A percentile compares a stretch with the other conserved stretches of the same genome.
Evolutionary conservation across 2,329 filamentous ascomycete genomes (phyloP).

Genomic region (Colletotrichum eremochloae): DNA sequence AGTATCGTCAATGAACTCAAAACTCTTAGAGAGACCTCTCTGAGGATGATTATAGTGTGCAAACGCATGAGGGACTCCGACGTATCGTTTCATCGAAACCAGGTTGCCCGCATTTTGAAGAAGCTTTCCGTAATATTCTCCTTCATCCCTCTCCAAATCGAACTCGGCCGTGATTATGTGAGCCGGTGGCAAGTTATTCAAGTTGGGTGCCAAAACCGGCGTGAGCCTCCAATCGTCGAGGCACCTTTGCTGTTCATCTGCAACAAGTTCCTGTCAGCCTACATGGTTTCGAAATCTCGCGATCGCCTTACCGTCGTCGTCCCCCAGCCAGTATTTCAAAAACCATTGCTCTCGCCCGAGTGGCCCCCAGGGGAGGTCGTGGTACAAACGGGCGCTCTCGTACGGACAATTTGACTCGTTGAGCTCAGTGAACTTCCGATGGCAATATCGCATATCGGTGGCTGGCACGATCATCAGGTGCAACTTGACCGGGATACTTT

Average conservation of each 20-base stretch:
- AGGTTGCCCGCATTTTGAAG: constrained; percentile 45
- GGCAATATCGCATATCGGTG: constrained; percentile 51
- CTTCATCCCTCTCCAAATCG: constrained; percentile 53
- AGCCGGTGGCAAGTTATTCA: constrained; percentile 47
- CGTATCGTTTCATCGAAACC: constrained; percentile 48
- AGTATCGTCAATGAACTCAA: constrained; percentile 48
- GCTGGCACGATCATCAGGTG: constrained; percentile 51
- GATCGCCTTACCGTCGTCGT: constrained; percentile 44
- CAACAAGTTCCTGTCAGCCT: background rate
- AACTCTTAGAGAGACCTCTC: constrained; percentile 46
- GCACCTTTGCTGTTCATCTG: constrained; percentile 20
- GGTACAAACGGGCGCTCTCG: constrained; percentile 46
- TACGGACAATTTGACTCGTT: constrained; percentile 45
- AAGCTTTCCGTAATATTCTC: constrained; percentile 47
- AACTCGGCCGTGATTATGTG: constrained; percentile 53
- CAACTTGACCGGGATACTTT: constrained; percentile 47
- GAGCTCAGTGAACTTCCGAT: constrained; percentile 38
- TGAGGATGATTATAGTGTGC: constrained; percentile 48
- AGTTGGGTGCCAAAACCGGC: constrained; percentile 47
- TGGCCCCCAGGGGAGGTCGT: constrained; percentile 48
- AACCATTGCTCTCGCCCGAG: constrained; percentile 51
- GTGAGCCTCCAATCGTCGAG: constrained; percentile 25
- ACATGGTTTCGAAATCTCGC: background rate
- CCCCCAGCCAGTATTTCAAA: constrained; percentile 49
- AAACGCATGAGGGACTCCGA: constrained; percentile 49